Evolutionary conservation across 352 stramenopile genomes (phyloP).

Genomic region (Globisporangium echinulatum): DNA sequence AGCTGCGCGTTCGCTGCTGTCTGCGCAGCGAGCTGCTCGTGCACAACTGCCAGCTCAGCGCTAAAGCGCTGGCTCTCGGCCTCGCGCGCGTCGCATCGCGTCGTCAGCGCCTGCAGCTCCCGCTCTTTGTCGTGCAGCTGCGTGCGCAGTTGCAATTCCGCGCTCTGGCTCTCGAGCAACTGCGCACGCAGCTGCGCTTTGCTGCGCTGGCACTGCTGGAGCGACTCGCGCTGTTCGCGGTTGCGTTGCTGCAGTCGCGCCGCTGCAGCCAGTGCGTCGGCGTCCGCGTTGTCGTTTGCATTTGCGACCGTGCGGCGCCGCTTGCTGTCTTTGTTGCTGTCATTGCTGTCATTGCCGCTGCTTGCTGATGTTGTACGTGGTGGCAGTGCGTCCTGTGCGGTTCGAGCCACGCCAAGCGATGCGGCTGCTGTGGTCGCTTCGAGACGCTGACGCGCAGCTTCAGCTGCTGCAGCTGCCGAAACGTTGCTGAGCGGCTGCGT

Average conservation of each 20-base stretch:
- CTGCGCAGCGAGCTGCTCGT: too few species aligned
- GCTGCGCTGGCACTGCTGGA: slow-evolving; percentile 2
- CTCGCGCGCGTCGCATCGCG: background rate
- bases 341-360: background rate
- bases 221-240: background rate
- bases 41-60: too few species aligned
- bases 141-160: background rate
- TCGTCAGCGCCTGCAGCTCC: slow-evolving; percentile 5
- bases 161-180: background rate
- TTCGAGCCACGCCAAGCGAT: too few species aligned
- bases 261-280: background rate
- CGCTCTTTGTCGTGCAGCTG: slow-evolving; percentile 6
- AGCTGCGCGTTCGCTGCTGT: slow-evolving; percentile 1
- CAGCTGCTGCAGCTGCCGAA: background rate
- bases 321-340: background rate
- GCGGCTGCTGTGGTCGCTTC: background rate
- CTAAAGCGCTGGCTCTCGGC: background rate
- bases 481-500: background rate
- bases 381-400: too few species aligned
- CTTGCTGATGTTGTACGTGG: background rate
- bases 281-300: background rate
- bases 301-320: background rate
- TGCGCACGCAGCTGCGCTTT: background rate
- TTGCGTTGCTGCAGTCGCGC: slow-evolving; percentile 7
- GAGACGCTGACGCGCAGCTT: background rate